These are phyloP conservation scores for Epicoccum nigrum DNA, from an alignment of 2,329 filamentous ascomycete species.

Conservation along the genomic window DNA sequence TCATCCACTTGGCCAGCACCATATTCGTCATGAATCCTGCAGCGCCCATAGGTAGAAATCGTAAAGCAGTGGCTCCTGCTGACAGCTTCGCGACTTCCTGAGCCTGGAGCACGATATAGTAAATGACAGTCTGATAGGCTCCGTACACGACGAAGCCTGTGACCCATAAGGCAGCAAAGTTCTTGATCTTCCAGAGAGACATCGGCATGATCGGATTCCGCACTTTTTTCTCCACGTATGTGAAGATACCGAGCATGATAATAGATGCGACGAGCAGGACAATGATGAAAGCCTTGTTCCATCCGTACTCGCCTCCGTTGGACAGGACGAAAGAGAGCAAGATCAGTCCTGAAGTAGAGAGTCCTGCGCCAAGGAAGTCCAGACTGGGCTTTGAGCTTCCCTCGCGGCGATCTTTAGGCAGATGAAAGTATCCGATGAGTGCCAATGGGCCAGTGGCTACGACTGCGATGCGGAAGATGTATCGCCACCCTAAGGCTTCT, in stretches of 20 bases:
- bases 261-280: constrained; percentile 1
- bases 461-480: constrained; percentile 13
- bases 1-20: constrained; percentile 16
- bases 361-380: constrained; percentile 8
- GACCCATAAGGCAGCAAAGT: constrained; percentile 11
- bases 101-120: constrained; percentile 11
- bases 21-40: constrained; percentile 13
- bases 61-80: constrained; percentile 7
- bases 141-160: constrained; percentile 14
- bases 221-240: constrained; percentile 12
- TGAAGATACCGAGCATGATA: constrained; percentile 12
- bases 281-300: constrained; percentile 15
- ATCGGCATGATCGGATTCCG: constrained; percentile 14
- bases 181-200: constrained; percentile 16
- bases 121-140: constrained; percentile 9
- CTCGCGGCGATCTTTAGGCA: constrained; percentile 9
- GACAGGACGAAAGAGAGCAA: constrained; percentile 11
- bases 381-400: constrained; percentile 14
- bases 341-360: constrained; percentile 8
- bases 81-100: constrained; percentile 10
- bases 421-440: constrained; percentile 3
- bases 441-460: constrained; percentile 6
- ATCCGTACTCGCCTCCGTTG: constrained; percentile 12
- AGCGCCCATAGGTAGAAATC: constrained; percentile 12
- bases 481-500: constrained; percentile 13